These are phyloP conservation scores for Globisporangium polare DNA, from an alignment of 352 stramenopile genomes.

Conservation along the genomic window DNA sequence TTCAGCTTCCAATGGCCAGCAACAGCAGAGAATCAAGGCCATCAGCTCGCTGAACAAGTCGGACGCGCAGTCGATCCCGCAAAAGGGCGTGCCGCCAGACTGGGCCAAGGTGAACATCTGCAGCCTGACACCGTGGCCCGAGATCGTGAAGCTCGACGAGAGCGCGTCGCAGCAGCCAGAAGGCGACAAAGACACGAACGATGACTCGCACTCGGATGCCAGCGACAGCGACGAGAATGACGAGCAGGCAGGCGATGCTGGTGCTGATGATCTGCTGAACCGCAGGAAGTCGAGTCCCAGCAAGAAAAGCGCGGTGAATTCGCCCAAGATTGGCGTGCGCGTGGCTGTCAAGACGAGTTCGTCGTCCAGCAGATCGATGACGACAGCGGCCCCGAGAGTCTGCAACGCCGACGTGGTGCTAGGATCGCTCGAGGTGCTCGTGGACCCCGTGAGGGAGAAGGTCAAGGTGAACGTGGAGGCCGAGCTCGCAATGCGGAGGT, in stretches of 20 bases:
- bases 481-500: conserved; percentile 37
- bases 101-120: conserved; percentile 55
- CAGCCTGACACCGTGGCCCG: conserved; percentile 43
- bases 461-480: conserved; percentile 55
- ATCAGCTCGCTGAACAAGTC: conserved; percentile 21
- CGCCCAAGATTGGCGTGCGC: conserved; percentile 14
- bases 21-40: conserved; percentile 5
- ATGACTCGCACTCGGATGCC: conserved; percentile 37
- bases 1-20: not conserved
- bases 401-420: conserved; percentile 61
- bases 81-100: conserved; percentile 46
- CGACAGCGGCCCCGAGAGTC: conserved; percentile 25
- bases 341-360: conserved; percentile 10
- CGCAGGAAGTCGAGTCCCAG: conserved; percentile 2
- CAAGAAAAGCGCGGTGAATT: conserved; percentile 9
- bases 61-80: conserved; percentile 30
- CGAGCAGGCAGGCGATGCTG: not conserved
- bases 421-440: conserved; percentile 44
- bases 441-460: conserved; percentile 49
- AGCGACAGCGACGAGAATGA: conserved; percentile 36
- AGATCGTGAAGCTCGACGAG: conserved; percentile 28
- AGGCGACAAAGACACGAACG: conserved; percentile 19
- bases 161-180: not conserved
- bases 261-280: not conserved
- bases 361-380: conserved; percentile 7